Conservation (phyloP, 2,329 filamentous ascomycete genomes). For the Alternaria viburni region DNA sequence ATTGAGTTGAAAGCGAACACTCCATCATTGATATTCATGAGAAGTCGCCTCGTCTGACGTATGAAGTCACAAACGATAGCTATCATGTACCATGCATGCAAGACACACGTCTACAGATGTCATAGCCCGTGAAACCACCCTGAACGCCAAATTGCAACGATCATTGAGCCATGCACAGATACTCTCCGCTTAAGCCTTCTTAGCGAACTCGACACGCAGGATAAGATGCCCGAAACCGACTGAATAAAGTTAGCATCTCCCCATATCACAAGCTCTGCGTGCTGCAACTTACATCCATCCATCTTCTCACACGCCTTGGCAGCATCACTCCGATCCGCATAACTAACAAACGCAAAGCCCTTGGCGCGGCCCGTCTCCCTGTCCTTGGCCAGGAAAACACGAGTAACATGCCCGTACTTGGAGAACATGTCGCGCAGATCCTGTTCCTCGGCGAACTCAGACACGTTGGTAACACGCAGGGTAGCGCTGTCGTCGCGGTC, state of each 20-base stretch:
- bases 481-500: conserved; percentile 97
- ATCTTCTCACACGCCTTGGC: conserved; percentile 95
- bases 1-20: not conserved
- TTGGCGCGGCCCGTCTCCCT: conserved; percentile 94
- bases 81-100: conserved; percentile 3
- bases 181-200: conserved; percentile 53
- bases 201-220: conserved; percentile 85
- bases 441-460: conserved; percentile 94
- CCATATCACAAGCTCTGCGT: too few relatives aligned
- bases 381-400: conserved; percentile 98
- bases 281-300: conserved; percentile 94
- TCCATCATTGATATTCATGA: conserved; percentile 4
- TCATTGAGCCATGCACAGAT: conserved; percentile 3
- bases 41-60: not conserved
- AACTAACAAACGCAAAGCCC: conserved; percentile 99
- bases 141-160: not conserved
- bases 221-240: conserved; percentile 85
- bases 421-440: conserved; percentile 98
- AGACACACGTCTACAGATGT: conserved; percentile 1
- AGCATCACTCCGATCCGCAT: conserved; percentile 86
- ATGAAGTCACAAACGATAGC: conserved; percentile 5
- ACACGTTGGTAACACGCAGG: conserved; percentile 96
- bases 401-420: conserved; percentile 92
- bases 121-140: not conserved
- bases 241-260: conserved; percentile 35